A percentile compares a stretch with the other conserved stretches of the same genome.
Conservation (phyloP, 345 rosid species). For the Gynandropsis gynandra region DNA sequence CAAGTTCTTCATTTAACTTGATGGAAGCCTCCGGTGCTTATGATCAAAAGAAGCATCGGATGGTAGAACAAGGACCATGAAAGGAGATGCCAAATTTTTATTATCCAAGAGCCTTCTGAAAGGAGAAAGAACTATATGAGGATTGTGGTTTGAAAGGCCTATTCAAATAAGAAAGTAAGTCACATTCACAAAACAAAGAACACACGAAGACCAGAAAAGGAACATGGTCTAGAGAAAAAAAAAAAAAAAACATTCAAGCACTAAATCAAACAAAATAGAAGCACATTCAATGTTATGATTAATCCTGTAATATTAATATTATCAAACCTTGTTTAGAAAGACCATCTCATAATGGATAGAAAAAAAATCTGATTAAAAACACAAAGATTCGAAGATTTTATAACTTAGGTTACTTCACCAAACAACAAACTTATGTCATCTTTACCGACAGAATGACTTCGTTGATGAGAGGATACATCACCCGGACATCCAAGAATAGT, state of each 20-base stretch:
- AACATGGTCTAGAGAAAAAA: too few relatives aligned
- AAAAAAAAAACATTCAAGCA: too few relatives aligned
- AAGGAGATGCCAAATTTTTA: constrained; percentile 35
- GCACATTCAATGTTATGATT: too few relatives aligned
- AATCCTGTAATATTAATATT: too few relatives aligned
- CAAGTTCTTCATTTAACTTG: too few relatives aligned
- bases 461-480: constrained; percentile 50
- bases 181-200: not conserved
- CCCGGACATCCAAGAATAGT: constrained; percentile 46
- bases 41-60: too few relatives aligned
- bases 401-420: not conserved
- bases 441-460: constrained; percentile 46
- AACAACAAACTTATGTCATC: constrained; percentile 44
- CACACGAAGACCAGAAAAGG: too few relatives aligned
- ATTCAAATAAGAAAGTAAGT: too few relatives aligned
- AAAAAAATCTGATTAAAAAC: not conserved
- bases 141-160: too few relatives aligned
- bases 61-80: constrained; percentile 29
- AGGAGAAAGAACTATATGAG: constrained; percentile 8
- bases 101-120: constrained; percentile 44
- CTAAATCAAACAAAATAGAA: too few relatives aligned
- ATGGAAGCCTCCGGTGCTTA: too few relatives aligned
- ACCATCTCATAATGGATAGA: not conserved
- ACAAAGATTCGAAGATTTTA: not conserved
- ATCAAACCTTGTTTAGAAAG: too few relatives aligned